Conservation (phyloP, 345 rosid genomes). For the Ceriops zippeliana region DNA sequence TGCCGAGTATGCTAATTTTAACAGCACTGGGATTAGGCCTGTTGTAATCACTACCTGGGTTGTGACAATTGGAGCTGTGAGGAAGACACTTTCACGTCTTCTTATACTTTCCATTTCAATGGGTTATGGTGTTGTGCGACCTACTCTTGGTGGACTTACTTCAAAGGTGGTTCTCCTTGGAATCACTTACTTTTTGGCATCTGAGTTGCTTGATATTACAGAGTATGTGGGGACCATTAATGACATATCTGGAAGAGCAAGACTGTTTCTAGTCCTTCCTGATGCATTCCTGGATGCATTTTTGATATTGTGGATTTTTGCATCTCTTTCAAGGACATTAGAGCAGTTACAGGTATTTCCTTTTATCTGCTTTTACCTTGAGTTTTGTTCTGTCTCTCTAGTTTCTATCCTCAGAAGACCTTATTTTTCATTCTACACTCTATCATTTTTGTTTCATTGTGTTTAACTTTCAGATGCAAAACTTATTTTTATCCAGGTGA, state of each 20-base stretch:
- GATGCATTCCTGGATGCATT: constrained; percentile 95
- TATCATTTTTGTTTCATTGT: background rate
- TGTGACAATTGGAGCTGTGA: constrained; percentile 82
- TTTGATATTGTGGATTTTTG: constrained; percentile 90
- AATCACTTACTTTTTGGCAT: constrained; percentile 79
- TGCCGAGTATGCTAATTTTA: constrained; percentile 75
- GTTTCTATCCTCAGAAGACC: background rate
- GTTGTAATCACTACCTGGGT: constrained; percentile 79
- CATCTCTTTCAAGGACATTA: constrained; percentile 76
- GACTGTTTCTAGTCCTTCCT: constrained; percentile 81
- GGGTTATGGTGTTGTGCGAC: constrained; percentile 97
- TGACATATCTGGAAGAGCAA: constrained; percentile 87
- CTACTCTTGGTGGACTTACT: constrained; percentile 96
- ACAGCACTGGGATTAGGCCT: constrained; percentile 72
- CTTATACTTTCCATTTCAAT: constrained; percentile 80
- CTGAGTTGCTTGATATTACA: constrained; percentile 77
- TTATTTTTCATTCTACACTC: constrained; percentile 1
- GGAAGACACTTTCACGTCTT: constrained; percentile 70
- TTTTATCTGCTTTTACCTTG: background rate
- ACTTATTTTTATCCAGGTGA: constrained; percentile 43
- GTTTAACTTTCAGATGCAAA: constrained; percentile 4
- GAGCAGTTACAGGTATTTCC: constrained; percentile 77
- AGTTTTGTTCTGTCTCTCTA: background rate
- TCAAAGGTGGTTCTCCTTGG: constrained; percentile 92
- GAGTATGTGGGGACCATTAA: constrained; percentile 87